These are phyloP conservation scores for Lagenidium giganteum DNA, from an alignment of 352 stramenopile genomes.

Conservation along the genomic window DNA sequence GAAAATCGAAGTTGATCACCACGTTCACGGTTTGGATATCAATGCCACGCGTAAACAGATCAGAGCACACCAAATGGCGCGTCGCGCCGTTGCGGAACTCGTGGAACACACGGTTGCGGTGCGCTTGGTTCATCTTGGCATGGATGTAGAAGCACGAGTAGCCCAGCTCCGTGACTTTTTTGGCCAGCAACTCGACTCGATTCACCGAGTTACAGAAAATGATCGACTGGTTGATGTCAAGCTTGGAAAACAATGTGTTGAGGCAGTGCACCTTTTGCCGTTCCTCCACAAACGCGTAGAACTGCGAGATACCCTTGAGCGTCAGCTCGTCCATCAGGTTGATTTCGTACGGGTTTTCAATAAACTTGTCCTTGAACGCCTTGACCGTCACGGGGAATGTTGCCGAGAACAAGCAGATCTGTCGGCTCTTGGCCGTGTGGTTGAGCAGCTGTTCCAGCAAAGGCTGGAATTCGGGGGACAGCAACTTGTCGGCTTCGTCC, in stretches of 20 bases:
- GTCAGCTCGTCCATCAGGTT: slow-evolving; percentile 99
- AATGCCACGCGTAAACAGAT: slow-evolving; percentile 98
- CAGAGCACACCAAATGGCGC: slow-evolving; percentile 95
- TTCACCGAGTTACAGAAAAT: slow-evolving; percentile 99
- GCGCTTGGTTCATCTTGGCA: slow-evolving; percentile 99
- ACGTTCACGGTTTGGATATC: slow-evolving; percentile 99
- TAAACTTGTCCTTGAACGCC: slow-evolving; percentile 96
- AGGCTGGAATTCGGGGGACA: slow-evolving; percentile 97
- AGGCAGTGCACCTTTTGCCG: slow-evolving; percentile 99
- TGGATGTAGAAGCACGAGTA: slow-evolving; percentile 99
- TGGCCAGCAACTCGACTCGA: slow-evolving; percentile 96
- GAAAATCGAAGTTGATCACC: slow-evolving; percentile 99
- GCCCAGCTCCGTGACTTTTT: slow-evolving; percentile 98
- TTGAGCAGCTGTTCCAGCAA: slow-evolving; percentile 96
- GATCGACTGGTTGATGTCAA: slow-evolving; percentile 99
- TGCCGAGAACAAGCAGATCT: slow-evolving; percentile 98
- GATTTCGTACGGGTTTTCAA: slow-evolving; percentile 97
- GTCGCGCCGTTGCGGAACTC: slow-evolving; percentile 98
- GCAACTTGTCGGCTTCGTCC: slow-evolving; percentile 99
- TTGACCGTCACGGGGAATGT: slow-evolving; percentile 99
- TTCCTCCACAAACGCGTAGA: slow-evolving; percentile 99
- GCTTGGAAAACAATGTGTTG: slow-evolving; percentile 98
- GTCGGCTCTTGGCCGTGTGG: slow-evolving; percentile 85
- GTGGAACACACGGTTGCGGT: slow-evolving; percentile 99
- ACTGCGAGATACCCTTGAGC: slow-evolving; percentile 97